Percentiles rank a stretch among this genome's conserved stretches.
phyloP scores from a whole-genome alignment of 176 grass and related monocot genomes.

The Pontederia crassipes region DNA sequence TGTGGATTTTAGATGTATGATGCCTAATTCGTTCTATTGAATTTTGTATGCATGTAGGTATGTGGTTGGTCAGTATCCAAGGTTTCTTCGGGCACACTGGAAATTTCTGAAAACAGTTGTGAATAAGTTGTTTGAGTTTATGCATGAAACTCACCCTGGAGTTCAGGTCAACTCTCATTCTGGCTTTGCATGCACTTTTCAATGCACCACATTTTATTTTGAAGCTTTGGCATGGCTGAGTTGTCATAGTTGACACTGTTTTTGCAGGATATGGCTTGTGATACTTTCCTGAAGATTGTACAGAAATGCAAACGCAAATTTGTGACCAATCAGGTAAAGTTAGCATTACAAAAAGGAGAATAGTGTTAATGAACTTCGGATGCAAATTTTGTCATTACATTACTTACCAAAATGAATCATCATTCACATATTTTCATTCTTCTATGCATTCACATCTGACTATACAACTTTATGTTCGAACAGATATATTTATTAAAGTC shows the following conservation, averaged over 20 bases:
- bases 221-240: slow-evolving; percentile 7
- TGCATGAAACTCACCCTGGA: slow-evolving; percentile 99
- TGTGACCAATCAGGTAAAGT: slow-evolving; percentile 79
- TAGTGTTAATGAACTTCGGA: no score
- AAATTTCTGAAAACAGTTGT: slow-evolving; percentile 98
- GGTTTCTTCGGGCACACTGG: slow-evolving; percentile 98
- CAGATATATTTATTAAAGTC: no score
- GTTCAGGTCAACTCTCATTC: slow-evolving; percentile 62
- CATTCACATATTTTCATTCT: no score
- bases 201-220: background rate
- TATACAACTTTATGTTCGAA: no score
- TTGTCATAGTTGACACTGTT: slow-evolving; percentile 10
- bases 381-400: no score
- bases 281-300: slow-evolving; percentile 97
- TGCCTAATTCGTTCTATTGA: slow-evolving; percentile 11
- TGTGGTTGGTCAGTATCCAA: slow-evolving; percentile 96
- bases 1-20: background rate
- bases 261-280: slow-evolving; percentile 98
- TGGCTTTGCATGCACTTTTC: background rate
- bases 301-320: slow-evolving; percentile 99
- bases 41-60: slow-evolving; percentile 48
- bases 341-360: background rate
- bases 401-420: no score
- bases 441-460: no score
- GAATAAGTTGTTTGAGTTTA: slow-evolving; percentile 99